Percentiles rank a stretch among this genome's conserved stretches.
These are phyloP conservation scores for Trichoderma aggressivum DNA, from an alignment of 2,329 filamentous ascomycete genomes.

Conservation along the genomic window DNA sequence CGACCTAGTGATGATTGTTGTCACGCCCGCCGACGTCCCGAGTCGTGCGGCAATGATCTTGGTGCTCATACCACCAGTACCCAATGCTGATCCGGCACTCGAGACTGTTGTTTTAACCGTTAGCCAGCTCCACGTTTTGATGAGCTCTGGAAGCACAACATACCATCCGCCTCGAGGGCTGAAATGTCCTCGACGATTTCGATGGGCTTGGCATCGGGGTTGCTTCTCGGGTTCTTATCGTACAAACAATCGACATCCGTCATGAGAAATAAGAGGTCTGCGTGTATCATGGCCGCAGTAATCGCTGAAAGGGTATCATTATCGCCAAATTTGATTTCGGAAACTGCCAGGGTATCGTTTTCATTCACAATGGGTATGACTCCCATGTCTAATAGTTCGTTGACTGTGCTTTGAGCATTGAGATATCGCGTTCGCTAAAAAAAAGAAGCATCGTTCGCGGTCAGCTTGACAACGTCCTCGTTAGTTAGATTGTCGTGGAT, in stretches of 20 bases:
- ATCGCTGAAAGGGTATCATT: conserved; percentile 97
- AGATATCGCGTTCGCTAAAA: conserved; percentile 64
- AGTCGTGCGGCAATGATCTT: conserved; percentile 93
- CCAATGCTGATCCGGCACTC: conserved; percentile 79
- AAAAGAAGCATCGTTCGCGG: background rate
- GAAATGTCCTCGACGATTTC: conserved; percentile 89
- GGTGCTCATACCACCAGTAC: conserved; percentile 95
- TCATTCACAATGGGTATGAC: conserved; percentile 99
- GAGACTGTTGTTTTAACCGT: conserved; percentile 56
- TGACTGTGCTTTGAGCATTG: conserved; percentile 94
- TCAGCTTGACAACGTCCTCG: background rate
- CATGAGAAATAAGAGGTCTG: conserved; percentile 96
- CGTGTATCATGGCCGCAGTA: conserved; percentile 94
- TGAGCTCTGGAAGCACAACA: conserved; percentile 19
- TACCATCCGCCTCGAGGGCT: conserved; percentile 75
- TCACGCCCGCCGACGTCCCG: conserved; percentile 91
- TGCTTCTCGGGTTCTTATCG: conserved; percentile 84
- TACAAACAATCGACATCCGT: conserved; percentile 98
- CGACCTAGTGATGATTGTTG: conserved; percentile 89
- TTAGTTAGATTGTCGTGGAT: too few species aligned
- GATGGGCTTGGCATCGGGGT: conserved; percentile 84
- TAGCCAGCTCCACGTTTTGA: conserved; percentile 21
- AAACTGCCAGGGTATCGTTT: conserved; percentile 93
- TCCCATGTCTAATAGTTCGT: conserved; percentile 85
- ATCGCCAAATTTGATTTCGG: conserved; percentile 99